Conservation (phyloP, 2,329 filamentous ascomycete genomes). For the Metarhizium anisopliae region DNA sequence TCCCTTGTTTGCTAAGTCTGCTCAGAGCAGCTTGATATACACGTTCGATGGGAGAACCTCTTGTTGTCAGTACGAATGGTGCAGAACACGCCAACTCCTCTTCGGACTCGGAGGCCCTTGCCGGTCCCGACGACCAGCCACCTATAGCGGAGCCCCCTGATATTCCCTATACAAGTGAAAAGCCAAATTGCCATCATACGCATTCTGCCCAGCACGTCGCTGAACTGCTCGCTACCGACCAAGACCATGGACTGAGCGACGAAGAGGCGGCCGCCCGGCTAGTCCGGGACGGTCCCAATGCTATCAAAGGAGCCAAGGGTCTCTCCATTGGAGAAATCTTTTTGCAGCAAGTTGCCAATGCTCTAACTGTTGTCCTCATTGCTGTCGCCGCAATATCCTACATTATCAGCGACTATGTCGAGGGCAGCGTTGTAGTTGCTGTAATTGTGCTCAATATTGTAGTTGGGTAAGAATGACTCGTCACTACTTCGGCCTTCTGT, state of each 20-base stretch:
- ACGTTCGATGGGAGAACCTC: slow-evolving; percentile 34
- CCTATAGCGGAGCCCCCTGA: slow-evolving; percentile 30
- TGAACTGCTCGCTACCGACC: slow-evolving; percentile 30
- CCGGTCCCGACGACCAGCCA: slow-evolving; percentile 28
- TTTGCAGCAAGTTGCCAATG: slow-evolving; percentile 69
- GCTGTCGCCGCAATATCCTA: slow-evolving; percentile 65
- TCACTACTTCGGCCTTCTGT: slow-evolving; percentile 6
- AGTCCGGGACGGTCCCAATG: slow-evolving; percentile 58
- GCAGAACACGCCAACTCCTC: slow-evolving; percentile 29
- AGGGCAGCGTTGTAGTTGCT: slow-evolving; percentile 53
- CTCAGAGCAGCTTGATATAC: slow-evolving; percentile 15
- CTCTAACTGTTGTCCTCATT: slow-evolving; percentile 64
- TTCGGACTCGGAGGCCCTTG: slow-evolving; percentile 27
- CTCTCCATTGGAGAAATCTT: slow-evolving; percentile 68
- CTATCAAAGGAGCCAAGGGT: slow-evolving; percentile 61
- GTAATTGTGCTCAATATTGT: slow-evolving; percentile 60
- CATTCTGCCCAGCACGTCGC: slow-evolving; percentile 26
- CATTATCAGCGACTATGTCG: slow-evolving; percentile 55
- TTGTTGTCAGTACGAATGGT: slow-evolving; percentile 29
- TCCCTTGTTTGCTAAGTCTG: slow-evolving; percentile 4
- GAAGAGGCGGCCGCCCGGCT: slow-evolving; percentile 58
- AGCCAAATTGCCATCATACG: slow-evolving; percentile 25
- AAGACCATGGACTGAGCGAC: slow-evolving; percentile 51
- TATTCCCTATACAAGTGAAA: slow-evolving; percentile 18
- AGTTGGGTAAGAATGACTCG: slow-evolving; percentile 43